Conservation (phyloP, 495 filamentous ascomycete species). For the Pyronema omphalodes region DNA sequence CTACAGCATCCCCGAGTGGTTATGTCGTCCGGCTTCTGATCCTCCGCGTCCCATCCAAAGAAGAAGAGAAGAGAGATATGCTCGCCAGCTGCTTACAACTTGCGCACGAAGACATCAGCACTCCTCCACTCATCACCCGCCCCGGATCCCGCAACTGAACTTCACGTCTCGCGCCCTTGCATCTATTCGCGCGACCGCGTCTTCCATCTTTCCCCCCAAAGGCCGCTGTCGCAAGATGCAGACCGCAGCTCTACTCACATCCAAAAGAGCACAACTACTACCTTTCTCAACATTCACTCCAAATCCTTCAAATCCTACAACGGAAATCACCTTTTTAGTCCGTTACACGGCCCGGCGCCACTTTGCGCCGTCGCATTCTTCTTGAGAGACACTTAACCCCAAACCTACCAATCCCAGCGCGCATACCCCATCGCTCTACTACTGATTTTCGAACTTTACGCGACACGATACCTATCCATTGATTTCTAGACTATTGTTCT, state of each 20-base stretch:
- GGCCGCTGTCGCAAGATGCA: constrained; percentile 4
- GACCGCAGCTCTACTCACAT: constrained; percentile 3
- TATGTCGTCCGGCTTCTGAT: too few relatives aligned
- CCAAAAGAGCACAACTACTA: not conserved
- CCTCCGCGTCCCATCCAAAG: too few relatives aligned
- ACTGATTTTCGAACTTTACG: not conserved
- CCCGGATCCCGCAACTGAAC: too few relatives aligned
- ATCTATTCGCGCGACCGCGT: not conserved
- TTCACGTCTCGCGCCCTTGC: too few relatives aligned
- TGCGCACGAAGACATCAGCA: too few relatives aligned
- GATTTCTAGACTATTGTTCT: not conserved
- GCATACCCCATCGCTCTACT: not conserved
- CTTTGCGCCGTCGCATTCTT: not conserved
- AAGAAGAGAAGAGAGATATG: too few relatives aligned
- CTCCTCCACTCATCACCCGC: too few relatives aligned
- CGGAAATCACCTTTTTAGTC: not conserved
- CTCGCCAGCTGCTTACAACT: too few relatives aligned
- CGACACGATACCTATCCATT: not conserved
- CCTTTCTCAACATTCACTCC: not conserved
- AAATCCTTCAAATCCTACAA: not conserved
- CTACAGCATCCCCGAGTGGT: too few relatives aligned
- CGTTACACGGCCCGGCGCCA: not conserved
- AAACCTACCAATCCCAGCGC: not conserved
- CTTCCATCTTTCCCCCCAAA: not conserved
- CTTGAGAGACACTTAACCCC: not conserved